A percentile compares a stretch with the other conserved stretches of the same genome.
Evolutionary conservation across 176 grass and related monocot genomes (phyloP).

Genomic region (Oryza punctata): DNA sequence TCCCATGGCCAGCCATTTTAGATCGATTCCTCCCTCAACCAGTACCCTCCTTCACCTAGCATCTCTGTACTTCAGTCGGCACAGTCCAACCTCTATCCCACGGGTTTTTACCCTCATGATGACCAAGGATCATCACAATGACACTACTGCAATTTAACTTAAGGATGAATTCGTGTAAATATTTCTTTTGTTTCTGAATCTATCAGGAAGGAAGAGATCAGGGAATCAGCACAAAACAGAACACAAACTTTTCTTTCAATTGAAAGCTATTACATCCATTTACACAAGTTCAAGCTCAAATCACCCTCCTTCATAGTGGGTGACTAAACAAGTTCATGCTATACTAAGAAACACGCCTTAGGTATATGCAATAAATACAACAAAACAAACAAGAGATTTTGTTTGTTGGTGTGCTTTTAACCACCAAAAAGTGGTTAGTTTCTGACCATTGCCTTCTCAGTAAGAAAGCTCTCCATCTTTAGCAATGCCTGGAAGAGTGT

Average conservation of each 20-base stretch:
- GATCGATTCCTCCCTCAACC: not conserved
- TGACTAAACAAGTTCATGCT: constrained; percentile 32
- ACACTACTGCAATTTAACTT: not conserved
- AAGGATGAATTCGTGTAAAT: not conserved
- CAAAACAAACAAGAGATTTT: constrained; percentile 12
- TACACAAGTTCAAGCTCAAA: constrained; percentile 36
- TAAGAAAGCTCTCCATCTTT: constrained; percentile 72
- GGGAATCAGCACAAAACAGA: not conserved
- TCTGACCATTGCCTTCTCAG: constrained; percentile 59
- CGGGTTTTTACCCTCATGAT: not conserved
- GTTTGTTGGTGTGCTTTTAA: constrained; percentile 14
- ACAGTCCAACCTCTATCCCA: not conserved
- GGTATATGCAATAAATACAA: constrained; percentile 31
- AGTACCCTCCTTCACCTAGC: not conserved
- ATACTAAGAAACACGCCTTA: constrained; percentile 25
- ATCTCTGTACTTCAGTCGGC: not conserved
- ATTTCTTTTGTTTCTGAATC: constrained; percentile 1
- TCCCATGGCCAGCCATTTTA: not conserved
- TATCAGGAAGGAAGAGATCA: constrained; percentile 6
- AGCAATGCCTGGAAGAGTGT: constrained; percentile 63
- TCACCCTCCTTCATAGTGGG: constrained; percentile 1
- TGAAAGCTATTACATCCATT: constrained; percentile 43
- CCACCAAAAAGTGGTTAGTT: constrained; percentile 36
- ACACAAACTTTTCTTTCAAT: constrained; percentile 10
- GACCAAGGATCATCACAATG: not conserved